phyloP scores from a whole-genome alignment of 139 green algal genomes.

The Chlorella vulgaris region DNA sequence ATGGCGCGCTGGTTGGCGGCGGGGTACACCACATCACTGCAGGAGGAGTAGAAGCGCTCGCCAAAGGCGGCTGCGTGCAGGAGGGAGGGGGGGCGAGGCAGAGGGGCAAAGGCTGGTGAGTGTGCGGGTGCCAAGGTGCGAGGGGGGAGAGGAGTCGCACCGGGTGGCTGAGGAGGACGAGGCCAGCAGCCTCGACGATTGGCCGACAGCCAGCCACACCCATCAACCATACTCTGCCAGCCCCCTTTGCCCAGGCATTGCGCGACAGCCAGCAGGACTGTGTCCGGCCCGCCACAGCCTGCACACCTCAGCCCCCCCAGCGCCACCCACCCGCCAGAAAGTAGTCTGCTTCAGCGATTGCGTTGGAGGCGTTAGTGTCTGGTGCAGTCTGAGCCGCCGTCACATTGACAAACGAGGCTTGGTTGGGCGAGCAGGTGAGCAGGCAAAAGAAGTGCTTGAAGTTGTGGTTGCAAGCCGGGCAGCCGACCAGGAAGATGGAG shows the following conservation, averaged over 20 bases:
- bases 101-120: not conserved
- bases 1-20: slow-evolving; percentile 80
- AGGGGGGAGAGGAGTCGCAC: not conserved
- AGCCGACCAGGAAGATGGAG: slow-evolving; percentile 82
- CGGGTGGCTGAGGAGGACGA: too few species aligned
- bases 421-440: slow-evolving; percentile 79
- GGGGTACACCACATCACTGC: slow-evolving; percentile 66
- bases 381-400: slow-evolving; percentile 57
- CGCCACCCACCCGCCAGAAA: slow-evolving; percentile 49
- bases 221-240: too few species aligned
- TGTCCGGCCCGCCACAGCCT: not conserved
- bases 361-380: slow-evolving; percentile 50
- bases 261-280: not conserved
- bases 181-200: not conserved
- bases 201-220: too few species aligned
- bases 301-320: not conserved
- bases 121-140: not conserved
- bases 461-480: slow-evolving; percentile 90
- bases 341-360: slow-evolving; percentile 57
- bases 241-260: too few species aligned
- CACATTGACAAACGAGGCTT: slow-evolving; percentile 86
- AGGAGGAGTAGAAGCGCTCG: slow-evolving; percentile 74
- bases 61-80: slow-evolving; percentile 49
- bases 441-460: slow-evolving; percentile 90
- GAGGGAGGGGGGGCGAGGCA: not conserved